A percentile compares a stretch with the other conserved stretches of the same genome.
Evolutionary conservation across 345 rosid genomes (phyloP).

Genomic region (Brassica carinata): DNA sequence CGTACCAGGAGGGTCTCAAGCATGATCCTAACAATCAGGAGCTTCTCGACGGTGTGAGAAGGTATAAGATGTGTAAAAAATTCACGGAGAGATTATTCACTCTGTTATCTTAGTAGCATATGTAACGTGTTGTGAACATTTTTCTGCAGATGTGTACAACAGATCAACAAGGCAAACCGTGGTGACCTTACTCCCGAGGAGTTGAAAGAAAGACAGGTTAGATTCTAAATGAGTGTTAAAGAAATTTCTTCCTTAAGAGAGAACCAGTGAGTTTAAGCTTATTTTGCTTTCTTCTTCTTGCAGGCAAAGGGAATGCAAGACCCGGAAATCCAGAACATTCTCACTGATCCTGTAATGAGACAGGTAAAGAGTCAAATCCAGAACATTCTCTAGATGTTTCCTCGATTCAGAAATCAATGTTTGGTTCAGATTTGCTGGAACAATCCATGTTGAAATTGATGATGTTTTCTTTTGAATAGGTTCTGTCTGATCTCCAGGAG

Average conservation of each 20-base stretch:
- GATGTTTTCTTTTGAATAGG: slow-evolving; percentile 47
- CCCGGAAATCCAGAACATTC: slow-evolving; percentile 94
- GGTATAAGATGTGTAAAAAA: slow-evolving; percentile 44
- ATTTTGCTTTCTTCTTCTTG: slow-evolving; percentile 14
- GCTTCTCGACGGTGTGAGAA: slow-evolving; percentile 80
- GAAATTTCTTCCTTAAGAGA: background rate
- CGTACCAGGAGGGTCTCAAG: slow-evolving; percentile 86
- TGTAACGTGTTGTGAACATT: background rate
- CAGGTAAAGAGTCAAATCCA: slow-evolving; percentile 50
- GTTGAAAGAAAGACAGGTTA: slow-evolving; percentile 94
- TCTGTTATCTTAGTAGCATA: background rate
- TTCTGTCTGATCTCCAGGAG: slow-evolving; percentile 88
- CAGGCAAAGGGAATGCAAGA: slow-evolving; percentile 98
- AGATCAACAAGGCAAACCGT: slow-evolving; percentile 87
- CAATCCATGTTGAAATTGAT: background rate
- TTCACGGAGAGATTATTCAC: background rate
- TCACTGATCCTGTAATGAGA: slow-evolving; percentile 97
- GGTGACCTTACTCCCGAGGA: slow-evolving; percentile 95
- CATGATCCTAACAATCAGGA: slow-evolving; percentile 85
- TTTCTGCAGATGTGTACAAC: slow-evolving; percentile 71
- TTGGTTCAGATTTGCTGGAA: background rate
- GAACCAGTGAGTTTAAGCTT: background rate
- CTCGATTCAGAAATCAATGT: background rate
- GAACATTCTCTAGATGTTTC: background rate
- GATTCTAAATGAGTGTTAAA: background rate